phyloP scores from a whole-genome alignment of 345 rosid species.

The Brassica carinata region DNA sequence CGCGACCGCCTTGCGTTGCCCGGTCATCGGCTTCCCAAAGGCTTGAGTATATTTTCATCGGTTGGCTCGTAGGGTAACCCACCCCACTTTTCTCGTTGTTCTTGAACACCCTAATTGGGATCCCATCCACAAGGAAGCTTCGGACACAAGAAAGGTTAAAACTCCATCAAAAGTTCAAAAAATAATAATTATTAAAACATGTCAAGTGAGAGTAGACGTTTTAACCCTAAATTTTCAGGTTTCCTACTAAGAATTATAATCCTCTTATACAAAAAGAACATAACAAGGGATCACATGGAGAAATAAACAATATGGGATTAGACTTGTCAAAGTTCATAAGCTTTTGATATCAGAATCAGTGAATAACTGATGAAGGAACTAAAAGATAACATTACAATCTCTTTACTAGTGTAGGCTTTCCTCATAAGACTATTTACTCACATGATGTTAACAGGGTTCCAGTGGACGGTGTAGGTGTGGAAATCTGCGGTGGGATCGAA shows the following conservation, averaged over 20 bases:
- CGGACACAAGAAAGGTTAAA: neutral
- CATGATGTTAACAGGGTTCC: conserved; percentile 61
- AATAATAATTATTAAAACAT: neutral
- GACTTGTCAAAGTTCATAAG: neutral
- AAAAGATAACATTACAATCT: neutral
- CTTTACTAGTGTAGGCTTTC: neutral
- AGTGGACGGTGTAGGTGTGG: conserved; percentile 64
- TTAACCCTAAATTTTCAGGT: neutral
- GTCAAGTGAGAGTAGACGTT: neutral
- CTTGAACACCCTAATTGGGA: conserved; percentile 62
- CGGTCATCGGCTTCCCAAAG: conserved; percentile 62
- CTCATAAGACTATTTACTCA: conserved; percentile 25
- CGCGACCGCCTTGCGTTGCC: conserved; percentile 63
- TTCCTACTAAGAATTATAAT: neutral
- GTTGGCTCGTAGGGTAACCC: conserved; percentile 50
- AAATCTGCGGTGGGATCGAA: conserved; percentile 63
- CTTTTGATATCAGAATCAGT: neutral
- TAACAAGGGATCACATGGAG: neutral
- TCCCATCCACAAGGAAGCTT: conserved; percentile 58
- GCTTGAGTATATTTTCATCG: conserved; percentile 61
- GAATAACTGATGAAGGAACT: neutral
- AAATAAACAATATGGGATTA: neutral
- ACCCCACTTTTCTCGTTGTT: conserved; percentile 53
- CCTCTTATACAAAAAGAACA: neutral
- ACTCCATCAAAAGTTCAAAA: neutral